A percentile compares a stretch with the other conserved stretches of the same genome.
These are phyloP conservation scores for Triglochin maritima DNA, from an alignment of 106 monocot species.

Conservation along the genomic window DNA sequence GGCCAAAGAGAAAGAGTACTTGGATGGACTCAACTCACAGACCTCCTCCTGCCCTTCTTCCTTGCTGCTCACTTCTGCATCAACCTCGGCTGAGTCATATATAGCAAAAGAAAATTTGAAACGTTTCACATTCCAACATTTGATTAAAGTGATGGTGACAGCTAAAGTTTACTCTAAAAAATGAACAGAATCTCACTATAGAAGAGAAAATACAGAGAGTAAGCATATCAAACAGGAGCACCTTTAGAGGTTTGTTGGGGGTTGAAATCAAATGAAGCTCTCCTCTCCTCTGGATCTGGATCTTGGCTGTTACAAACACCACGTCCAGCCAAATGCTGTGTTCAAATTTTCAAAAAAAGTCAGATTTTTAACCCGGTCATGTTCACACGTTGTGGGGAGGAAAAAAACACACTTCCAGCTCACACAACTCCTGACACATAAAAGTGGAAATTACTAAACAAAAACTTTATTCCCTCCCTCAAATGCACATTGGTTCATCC, in stretches of 20 bases:
- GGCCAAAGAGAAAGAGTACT: conserved; percentile 38
- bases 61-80: conserved; percentile 4
- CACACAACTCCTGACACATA: no score
- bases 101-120: neutral
- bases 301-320: conserved; percentile 2
- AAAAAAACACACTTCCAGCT: no score
- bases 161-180: neutral
- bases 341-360: neutral
- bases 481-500: no score
- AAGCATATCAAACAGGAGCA: conserved; percentile 1
- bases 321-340: conserved; percentile 40
- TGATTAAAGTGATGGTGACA: neutral
- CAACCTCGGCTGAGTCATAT: neutral
- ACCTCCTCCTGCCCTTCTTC: conserved; percentile 14
- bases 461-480: no score
- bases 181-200: neutral
- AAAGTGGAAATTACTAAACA: no score
- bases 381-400: no score
- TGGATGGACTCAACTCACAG: conserved; percentile 18
- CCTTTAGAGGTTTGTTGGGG: conserved; percentile 3
- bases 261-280: conserved; percentile 13
- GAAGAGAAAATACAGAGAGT: conserved; percentile 1
- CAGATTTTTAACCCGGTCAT: neutral
- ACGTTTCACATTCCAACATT: neutral
- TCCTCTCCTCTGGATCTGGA: conserved; percentile 28